phyloP scores from a whole-genome alignment of 768 basidiomycete species.

The Termitomyces sp. region DNA sequence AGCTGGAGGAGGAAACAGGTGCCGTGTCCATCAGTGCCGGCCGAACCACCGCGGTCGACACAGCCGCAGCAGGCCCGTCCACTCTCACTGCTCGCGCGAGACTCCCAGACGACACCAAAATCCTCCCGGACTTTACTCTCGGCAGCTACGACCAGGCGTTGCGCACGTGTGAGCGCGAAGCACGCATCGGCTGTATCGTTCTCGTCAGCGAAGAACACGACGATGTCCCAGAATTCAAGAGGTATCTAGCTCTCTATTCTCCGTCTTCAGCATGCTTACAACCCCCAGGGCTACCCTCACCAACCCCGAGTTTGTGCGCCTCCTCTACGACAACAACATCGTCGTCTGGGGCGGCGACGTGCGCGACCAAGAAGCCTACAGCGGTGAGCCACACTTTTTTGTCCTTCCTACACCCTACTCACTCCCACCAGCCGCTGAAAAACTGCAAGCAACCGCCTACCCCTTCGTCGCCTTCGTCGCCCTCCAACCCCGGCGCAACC shows the following conservation, averaged over 20 bases:
- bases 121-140: conserved; percentile 77
- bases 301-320: conserved; percentile 63
- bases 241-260: conserved; percentile 37
- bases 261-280: background rate
- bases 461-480: conserved; percentile 92
- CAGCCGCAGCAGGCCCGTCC: conserved; percentile 40
- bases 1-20: conserved; percentile 84
- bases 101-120: conserved; percentile 35
- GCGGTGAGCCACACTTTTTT: conserved; percentile 42
- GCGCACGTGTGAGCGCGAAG: conserved; percentile 64
- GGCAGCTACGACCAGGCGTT: conserved; percentile 83
- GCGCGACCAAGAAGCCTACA: conserved; percentile 76
- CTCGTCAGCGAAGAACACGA: conserved; percentile 91
- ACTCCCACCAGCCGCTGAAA: conserved; percentile 40
- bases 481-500: conserved; percentile 67
- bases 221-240: conserved; percentile 82
- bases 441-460: conserved; percentile 84
- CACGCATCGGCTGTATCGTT: conserved; percentile 73
- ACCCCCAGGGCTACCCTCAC: conserved; percentile 65
- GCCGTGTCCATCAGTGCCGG: conserved; percentile 54
- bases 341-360: conserved; percentile 94
- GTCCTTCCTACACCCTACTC: conserved; percentile 57
- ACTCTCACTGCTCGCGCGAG: conserved; percentile 34
- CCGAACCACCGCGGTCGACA: conserved; percentile 28
- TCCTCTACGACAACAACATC: conserved; percentile 70